Conservation (phyloP, 2,329 filamentous ascomycete genomes). For the Cytospora schulzeri region DNA sequence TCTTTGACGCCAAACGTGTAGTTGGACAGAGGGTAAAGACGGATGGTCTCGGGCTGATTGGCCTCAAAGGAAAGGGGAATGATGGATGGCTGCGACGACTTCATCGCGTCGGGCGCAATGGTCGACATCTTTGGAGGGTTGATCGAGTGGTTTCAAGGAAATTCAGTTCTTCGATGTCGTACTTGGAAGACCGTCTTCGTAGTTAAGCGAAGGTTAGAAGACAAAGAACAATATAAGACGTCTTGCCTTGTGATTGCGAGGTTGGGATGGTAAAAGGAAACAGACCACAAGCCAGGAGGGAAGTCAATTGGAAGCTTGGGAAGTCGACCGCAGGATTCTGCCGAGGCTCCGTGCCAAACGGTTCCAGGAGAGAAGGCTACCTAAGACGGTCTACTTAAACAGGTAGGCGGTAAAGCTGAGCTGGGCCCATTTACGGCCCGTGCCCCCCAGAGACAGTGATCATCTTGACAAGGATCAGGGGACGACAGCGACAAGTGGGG, state of each 20-base stretch:
- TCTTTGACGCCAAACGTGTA: slow-evolving; percentile 99
- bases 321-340: neutral
- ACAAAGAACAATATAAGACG: neutral
- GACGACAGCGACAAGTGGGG: neutral
- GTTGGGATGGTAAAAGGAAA: neutral
- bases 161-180: neutral
- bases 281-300: neutral
- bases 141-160: neutral
- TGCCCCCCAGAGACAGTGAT: neutral
- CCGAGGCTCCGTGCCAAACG: neutral
- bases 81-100: slow-evolving; percentile 77
- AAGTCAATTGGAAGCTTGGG: neutral
- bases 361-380: neutral
- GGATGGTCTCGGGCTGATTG: slow-evolving; percentile 87
- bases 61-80: slow-evolving; percentile 82
- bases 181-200: neutral
- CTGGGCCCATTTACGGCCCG: neutral
- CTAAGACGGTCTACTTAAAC: no score
- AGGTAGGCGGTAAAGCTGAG: neutral
- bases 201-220: neutral
- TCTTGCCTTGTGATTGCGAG: neutral
- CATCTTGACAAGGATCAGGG: neutral
- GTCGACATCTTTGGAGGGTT: slow-evolving; percentile 70
- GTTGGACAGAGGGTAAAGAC: slow-evolving; percentile 92
- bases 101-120: slow-evolving; percentile 72